Base-by-base conservation (phyloP, 371 early-diverging fungal species). In the Circinella umbellata region DNA sequence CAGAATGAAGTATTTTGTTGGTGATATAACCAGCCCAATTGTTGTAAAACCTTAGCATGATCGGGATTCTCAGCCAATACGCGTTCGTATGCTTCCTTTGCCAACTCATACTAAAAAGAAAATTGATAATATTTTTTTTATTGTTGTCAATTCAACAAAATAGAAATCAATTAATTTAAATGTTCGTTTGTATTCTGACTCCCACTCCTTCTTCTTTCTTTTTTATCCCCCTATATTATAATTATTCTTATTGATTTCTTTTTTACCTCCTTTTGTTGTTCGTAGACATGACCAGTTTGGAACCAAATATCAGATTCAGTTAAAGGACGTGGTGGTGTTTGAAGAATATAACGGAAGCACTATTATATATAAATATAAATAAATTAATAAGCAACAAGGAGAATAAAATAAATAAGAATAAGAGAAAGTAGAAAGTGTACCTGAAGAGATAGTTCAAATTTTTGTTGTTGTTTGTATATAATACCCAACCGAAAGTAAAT, bases 401-500 rank as follows among this genome's bases (percentile, higher is more conserved):
- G 15, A 9, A 11, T 11, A 47, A 47, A 47, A 47, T 15, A 47
- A 11, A 15, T 47, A 47, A 47, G 47, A 47, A 15, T 1, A 51
- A 4, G 2, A 15, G 15, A 51, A 51, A 11, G 3, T 47, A 11
- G 47, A 9, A 11, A 47, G 51, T 14, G 51, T 84, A 93, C 93
- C 84, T 93, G 90, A 38, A 99, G 79, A 69, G 92, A 92, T 46
- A 90, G 89, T 13, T 93, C 90, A 70, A 90, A 97, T 80, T 96
- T 96, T 42, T 91, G 91, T 76, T 96, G 97, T 70, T 95, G 95
- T 79, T 97, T 98, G 86, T 98, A 96, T 55, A 99, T 96, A 72
- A 98, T 96, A 13, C 99, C 99, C 20, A 99, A 83, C 38, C 99
- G 86, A 76, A 98, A 99, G 75, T 97, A 97, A 20, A 99, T 95